Base-by-base conservation (phyloP, 2,329 filamentous ascomycete species). In the Cladosporium austrohemisphaericum region DNA sequence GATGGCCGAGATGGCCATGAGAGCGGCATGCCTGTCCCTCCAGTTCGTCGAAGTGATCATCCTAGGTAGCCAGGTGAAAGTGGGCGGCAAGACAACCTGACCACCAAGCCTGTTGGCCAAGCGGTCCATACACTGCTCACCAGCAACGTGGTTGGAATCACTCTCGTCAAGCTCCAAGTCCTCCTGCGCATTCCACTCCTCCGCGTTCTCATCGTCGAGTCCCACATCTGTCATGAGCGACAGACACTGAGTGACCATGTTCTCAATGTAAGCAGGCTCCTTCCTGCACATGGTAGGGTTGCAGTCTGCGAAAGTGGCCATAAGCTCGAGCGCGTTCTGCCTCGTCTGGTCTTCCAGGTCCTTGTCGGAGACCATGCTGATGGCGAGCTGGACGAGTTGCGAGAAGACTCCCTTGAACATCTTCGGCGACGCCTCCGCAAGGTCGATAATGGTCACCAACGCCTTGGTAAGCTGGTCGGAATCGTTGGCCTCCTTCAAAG, bases 1-100 rank as follows among this genome's bases (percentile, higher is more conserved):
- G 56, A 98, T 98, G 57, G 93, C 93, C 2, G 92, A 97, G 54
- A 98, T 96, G 19, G 93, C 93, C 93, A 98, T 98, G 45, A 98
- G 80, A 38, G 93, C 93, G 25, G 93, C 93, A 68, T 98, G 93
- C 54, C 92, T 83, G 68, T 98, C 93, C 63, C 88, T 84, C 93
- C 93, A 98, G 23, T 89, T 83, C 60, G 88, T 85, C 1, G 93
- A 97, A 47, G 85, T 88, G 84, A 97, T 94, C 93, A 98, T 98
- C 55, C 90, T 81, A 8, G 93, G 93, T 31, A 98, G 82, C 93
- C 93, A 98, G 67, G 86, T 86, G 71, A 97, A 98, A 0, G 92
- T 97, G 1, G 91, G 91, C 23, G 88, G 88, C 16, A 98, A 76
- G 50, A 98, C 86, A n/a, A 87, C 84, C 62, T 88, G 79, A n/a